Percentiles rank a stretch among this genome's conserved stretches.
Evolutionary conservation across 257 asterid genomes (phyloP).

Genomic region (Thymus quinquecostatus): DNA sequence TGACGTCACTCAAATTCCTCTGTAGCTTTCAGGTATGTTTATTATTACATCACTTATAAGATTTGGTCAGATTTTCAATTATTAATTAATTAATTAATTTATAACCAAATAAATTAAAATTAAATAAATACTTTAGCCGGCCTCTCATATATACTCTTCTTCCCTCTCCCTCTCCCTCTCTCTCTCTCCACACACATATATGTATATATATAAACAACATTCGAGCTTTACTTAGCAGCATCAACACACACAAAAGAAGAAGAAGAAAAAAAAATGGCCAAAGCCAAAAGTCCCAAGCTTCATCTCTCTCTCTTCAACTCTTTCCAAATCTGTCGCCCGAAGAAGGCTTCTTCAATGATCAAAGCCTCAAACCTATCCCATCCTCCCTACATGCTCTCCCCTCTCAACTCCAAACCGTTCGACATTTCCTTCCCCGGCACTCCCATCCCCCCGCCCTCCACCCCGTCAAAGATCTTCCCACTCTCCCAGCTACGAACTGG

Average conservation of each 20-base stretch:
- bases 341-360: slow-evolving; percentile 39
- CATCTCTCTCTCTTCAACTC: slow-evolving; percentile 39
- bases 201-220: background rate
- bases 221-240: slow-evolving; percentile 1
- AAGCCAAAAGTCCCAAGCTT: slow-evolving; percentile 31
- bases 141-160: slow-evolving; percentile 29
- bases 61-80: slow-evolving; percentile 37
- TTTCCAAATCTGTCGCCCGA: slow-evolving; percentile 50
- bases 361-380: slow-evolving; percentile 34
- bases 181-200: background rate
- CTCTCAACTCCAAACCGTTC: slow-evolving; percentile 39
- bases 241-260: background rate
- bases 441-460: slow-evolving; percentile 48
- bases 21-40: slow-evolving; percentile 43
- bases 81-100: background rate
- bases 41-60: slow-evolving; percentile 39
- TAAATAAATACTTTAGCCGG: slow-evolving; percentile 34
- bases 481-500: background rate
- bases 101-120: background rate
- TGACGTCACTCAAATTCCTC: slow-evolving; percentile 36
- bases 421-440: slow-evolving; percentile 45
- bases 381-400: slow-evolving; percentile 28
- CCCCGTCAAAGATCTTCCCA: slow-evolving; percentile 39
- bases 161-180: background rate
- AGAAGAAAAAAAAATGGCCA: slow-evolving; percentile 28